A percentile compares a stretch with the other conserved stretches of the same genome.
These are phyloP conservation scores for Cladosporium phlei DNA, from an alignment of 2,329 filamentous ascomycete genomes.

Conservation along the genomic window DNA sequence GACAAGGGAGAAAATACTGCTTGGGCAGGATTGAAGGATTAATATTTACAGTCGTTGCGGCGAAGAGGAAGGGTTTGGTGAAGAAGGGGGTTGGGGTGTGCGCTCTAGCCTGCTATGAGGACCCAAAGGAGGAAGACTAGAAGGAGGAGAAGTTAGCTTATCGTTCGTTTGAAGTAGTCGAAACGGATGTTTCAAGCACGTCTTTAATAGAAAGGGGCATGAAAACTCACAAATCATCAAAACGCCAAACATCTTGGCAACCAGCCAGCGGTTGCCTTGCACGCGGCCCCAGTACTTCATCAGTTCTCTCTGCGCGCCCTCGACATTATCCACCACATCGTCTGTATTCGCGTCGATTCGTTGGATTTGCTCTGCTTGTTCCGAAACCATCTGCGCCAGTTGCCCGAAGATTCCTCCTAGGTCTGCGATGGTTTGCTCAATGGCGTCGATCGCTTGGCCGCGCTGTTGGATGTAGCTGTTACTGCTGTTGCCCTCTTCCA, in stretches of 20 bases:
- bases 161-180: neutral
- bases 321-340: slow-evolving; percentile 96
- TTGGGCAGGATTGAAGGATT: too few species aligned
- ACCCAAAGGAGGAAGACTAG: slow-evolving; percentile 22
- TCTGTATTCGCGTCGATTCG: slow-evolving; percentile 96
- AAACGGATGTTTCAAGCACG: too few species aligned
- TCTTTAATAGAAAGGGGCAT: too few species aligned
- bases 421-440: slow-evolving; percentile 91
- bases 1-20: too few species aligned
- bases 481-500: slow-evolving; percentile 83
- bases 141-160: slow-evolving; percentile 22
- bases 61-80: too few species aligned
- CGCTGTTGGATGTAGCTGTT: slow-evolving; percentile 91
- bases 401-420: slow-evolving; percentile 91
- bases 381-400: slow-evolving; percentile 90
- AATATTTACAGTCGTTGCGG: too few species aligned
- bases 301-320: slow-evolving; percentile 88
- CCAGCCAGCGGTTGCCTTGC: slow-evolving; percentile 90
- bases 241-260: slow-evolving; percentile 79
- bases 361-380: slow-evolving; percentile 97
- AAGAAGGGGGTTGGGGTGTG: too few species aligned
- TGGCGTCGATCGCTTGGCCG: slow-evolving; percentile 93
- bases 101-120: slow-evolving; percentile 16
- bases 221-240: slow-evolving; percentile 67
- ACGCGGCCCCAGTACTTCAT: slow-evolving; percentile 96